phyloP scores from a whole-genome alignment of 108 stramenopile species.

The Cyclotella cryptica region DNA sequence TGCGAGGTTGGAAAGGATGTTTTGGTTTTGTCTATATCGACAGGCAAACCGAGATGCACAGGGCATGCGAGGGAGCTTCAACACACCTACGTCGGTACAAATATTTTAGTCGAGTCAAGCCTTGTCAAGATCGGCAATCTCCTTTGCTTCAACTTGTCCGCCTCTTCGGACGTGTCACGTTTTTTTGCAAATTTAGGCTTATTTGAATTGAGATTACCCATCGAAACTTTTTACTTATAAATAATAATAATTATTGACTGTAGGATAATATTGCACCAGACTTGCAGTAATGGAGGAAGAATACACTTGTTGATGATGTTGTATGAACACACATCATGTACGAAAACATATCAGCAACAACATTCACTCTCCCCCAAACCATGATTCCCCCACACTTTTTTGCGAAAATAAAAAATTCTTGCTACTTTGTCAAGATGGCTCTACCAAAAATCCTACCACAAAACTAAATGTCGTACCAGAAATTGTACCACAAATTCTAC shows the following conservation, averaged over 20 bases:
- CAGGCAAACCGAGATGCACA: background rate
- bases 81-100: background rate
- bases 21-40: background rate
- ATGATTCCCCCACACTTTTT: too few relatives aligned
- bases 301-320: too few relatives aligned
- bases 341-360: too few relatives aligned
- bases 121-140: constrained; percentile 4
- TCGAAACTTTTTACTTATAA: background rate
- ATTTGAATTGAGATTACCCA: background rate
- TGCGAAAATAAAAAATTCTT: too few relatives aligned
- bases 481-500: too few relatives aligned
- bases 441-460: too few relatives aligned
- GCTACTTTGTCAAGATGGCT: too few relatives aligned
- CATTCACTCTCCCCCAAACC: too few relatives aligned
- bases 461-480: too few relatives aligned
- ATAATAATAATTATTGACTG: background rate
- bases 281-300: too few relatives aligned
- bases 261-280: too few relatives aligned
- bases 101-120: constrained; percentile 5
- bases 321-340: too few relatives aligned
- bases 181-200: background rate
- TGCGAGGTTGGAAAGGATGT: background rate
- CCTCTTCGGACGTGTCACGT: background rate
- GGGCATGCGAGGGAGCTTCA: background rate
- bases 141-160: constrained; percentile 1